Evolutionary conservation across 2,329 filamentous ascomycete genomes (phyloP).

Genomic region (Stylonectria norvegica): DNA sequence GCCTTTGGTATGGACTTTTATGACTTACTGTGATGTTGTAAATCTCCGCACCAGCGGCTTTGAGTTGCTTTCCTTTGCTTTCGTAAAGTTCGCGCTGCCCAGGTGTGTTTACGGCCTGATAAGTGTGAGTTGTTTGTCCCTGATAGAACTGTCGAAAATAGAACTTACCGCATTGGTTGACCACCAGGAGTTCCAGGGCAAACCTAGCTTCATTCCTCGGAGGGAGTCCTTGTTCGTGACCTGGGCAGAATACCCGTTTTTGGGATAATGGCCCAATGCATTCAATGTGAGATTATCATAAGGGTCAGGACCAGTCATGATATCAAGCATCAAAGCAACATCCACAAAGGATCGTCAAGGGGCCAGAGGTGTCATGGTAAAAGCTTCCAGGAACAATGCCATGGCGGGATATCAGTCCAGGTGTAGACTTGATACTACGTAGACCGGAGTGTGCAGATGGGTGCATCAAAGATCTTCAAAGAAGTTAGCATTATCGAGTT

Average conservation of each 20-base stretch:
- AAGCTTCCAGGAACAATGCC: constrained; percentile 9
- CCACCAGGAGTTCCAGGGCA: constrained; percentile 10
- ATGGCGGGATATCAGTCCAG: constrained; percentile 7
- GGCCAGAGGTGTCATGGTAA: constrained; percentile 7
- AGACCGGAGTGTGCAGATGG: constrained; percentile 3
- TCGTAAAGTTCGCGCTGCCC: constrained; percentile 4
- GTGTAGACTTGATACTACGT: constrained; percentile 6
- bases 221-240: constrained; percentile 1
- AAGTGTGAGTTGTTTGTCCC: background rate
- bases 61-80: background rate
- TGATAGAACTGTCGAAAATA: background rate
- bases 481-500: background rate
- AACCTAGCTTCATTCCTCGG: constrained; percentile 6
- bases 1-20: background rate
- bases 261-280: constrained; percentile 1
- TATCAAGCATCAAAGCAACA: constrained; percentile 5
- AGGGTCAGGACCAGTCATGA: constrained; percentile 3
- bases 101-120: constrained; percentile 2
- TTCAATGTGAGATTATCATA: constrained; percentile 8
- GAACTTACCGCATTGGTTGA: constrained; percentile 4
- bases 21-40: constrained; percentile 7
- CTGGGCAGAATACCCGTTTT: constrained; percentile 1
- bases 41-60: constrained; percentile 7
- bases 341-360: constrained; percentile 6
- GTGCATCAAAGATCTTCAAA: constrained; percentile 5